phyloP scores from a whole-genome alignment of 345 rosid species.

The Gossypium ekmanianum region DNA sequence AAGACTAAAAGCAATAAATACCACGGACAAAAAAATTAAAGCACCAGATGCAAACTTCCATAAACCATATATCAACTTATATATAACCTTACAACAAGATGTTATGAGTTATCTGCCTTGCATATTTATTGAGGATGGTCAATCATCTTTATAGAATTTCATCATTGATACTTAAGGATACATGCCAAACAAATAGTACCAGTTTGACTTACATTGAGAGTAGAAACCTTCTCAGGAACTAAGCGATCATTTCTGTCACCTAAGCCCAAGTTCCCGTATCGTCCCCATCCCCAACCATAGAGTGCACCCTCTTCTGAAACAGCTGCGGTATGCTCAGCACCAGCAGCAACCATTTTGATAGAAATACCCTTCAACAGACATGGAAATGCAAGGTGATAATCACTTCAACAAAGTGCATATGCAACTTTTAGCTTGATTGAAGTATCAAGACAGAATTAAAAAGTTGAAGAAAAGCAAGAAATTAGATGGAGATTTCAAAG shows the following conservation, averaged over 20 bases:
- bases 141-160: neutral
- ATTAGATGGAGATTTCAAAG: neutral
- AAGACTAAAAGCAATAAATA: neutral
- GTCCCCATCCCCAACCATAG: constrained; percentile 99
- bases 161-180: neutral
- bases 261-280: constrained; percentile 92
- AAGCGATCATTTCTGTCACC: constrained; percentile 92
- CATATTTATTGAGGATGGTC: neutral
- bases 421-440: neutral
- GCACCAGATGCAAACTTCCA: neutral
- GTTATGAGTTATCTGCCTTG: neutral
- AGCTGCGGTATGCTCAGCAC: constrained; percentile 97
- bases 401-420: neutral
- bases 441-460: neutral
- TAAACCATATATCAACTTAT: neutral
- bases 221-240: constrained; percentile 74
- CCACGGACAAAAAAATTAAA: neutral
- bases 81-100: neutral
- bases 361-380: constrained; percentile 54
- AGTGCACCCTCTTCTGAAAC: constrained; percentile 88
- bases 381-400: constrained; percentile 21
- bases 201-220: constrained; percentile 49
- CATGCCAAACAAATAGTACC: constrained; percentile 2
- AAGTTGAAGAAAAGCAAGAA: neutral
- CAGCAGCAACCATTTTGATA: constrained; percentile 88